phyloP scores from a whole-genome alignment of 345 rosid species.

The Citropsis articulata region DNA sequence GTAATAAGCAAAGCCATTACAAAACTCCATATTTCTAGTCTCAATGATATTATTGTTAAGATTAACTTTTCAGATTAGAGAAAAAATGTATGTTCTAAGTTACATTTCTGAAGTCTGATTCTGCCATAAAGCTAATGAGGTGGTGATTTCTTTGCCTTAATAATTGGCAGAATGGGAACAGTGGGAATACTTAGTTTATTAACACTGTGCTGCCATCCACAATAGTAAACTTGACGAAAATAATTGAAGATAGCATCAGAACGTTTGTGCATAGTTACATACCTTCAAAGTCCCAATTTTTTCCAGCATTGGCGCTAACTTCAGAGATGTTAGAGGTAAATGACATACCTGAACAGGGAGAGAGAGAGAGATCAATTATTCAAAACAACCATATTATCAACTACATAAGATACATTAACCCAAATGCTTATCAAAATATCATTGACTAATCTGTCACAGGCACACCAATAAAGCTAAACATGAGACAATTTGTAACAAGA shows the following conservation, averaged over 20 bases:
- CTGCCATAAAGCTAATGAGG: not conserved
- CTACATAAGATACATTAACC: not conserved
- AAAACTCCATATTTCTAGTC: not conserved
- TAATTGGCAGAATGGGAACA: not conserved
- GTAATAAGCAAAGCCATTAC: not conserved
- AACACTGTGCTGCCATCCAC: not conserved
- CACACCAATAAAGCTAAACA: not conserved
- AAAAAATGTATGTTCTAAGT: not conserved
- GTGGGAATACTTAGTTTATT: not conserved
- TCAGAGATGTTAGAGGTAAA: slow-evolving; percentile 55
- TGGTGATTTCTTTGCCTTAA: not conserved
- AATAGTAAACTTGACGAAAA: not conserved
- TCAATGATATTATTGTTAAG: not conserved
- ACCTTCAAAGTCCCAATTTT: slow-evolving; percentile 69
- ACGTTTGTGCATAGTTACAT: not conserved
- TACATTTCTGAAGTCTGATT: not conserved
- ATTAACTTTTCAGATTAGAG: not conserved
- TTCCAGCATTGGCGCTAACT: slow-evolving; percentile 62
- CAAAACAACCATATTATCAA: not conserved
- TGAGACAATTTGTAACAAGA: not conserved
- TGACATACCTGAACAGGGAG: slow-evolving; percentile 41
- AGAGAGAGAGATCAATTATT: not conserved
- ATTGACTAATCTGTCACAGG: not conserved
- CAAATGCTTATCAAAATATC: not conserved
- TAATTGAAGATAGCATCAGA: not conserved